Conservation (phyloP, 2,329 filamentous ascomycete genomes). For the Curvularia lunata region DNA sequence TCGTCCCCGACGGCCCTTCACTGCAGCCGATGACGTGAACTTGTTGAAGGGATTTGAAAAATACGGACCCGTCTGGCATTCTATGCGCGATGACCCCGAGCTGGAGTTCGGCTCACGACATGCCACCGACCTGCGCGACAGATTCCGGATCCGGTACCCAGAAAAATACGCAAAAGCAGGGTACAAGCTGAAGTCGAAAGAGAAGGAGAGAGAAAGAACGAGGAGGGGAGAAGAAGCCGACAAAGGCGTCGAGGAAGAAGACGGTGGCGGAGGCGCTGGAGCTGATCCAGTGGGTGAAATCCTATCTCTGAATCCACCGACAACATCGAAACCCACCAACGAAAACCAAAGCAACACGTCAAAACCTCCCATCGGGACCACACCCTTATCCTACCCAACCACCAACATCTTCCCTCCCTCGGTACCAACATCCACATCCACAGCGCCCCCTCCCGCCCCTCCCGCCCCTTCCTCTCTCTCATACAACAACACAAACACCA, state of each 20-base stretch:
- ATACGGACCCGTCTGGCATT: constrained; percentile 66
- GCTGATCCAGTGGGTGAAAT: not conserved
- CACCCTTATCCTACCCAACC: too few relatives aligned
- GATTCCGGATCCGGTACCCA: constrained; percentile 66
- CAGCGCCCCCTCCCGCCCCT: not conserved
- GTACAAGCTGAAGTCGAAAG: constrained; percentile 48
- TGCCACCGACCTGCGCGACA: constrained; percentile 65
- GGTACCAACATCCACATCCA: not conserved
- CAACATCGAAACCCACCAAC: not conserved
- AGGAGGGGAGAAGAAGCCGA: not conserved
- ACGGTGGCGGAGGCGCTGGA: constrained; percentile 10
- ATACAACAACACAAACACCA: not conserved
- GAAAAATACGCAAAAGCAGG: constrained; percentile 61
- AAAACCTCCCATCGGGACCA: not conserved
- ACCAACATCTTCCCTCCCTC: not conserved
- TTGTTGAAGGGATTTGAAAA: constrained; percentile 64
- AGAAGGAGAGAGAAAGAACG: constrained; percentile 27
- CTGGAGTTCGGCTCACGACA: constrained; percentile 60
- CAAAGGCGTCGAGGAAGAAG: constrained; percentile 4
- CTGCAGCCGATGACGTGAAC: constrained; percentile 62
- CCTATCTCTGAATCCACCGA: not conserved
- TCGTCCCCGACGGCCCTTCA: constrained; percentile 63
- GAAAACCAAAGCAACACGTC: not conserved
- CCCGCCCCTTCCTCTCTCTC: not conserved
- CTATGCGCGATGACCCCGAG: constrained; percentile 62